Evolutionary conservation across 208 protist species (phyloP).

Genomic region (Trypanosoma avium): DNA sequence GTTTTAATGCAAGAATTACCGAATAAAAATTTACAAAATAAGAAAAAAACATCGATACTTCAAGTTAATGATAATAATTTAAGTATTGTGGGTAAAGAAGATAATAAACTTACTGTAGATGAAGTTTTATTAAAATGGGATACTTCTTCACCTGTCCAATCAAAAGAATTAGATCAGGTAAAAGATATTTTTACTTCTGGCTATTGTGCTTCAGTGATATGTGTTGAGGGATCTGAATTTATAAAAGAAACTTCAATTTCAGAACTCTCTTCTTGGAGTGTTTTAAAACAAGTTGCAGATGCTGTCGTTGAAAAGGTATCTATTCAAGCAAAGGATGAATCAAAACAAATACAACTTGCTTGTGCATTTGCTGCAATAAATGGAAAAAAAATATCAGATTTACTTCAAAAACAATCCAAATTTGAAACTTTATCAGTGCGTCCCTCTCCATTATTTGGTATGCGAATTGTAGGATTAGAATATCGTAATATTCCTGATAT

Average conservation of each 20-base stretch:
- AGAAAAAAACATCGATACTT: neutral
- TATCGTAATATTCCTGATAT: conserved; percentile 10
- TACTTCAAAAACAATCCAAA: neutral
- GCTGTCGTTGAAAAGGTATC: neutral
- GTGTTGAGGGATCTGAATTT: neutral
- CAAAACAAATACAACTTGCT: conserved; percentile 5
- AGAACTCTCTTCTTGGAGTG: conserved; percentile 5
- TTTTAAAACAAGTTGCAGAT: conserved; percentile 10
- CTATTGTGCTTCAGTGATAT: conserved; percentile 4
- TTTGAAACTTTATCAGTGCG: conserved; percentile 1
- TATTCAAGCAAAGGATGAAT: neutral
- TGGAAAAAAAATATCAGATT: neutral
- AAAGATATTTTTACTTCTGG: conserved; percentile 8
- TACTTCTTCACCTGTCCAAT: neutral
- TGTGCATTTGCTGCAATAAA: conserved; percentile 14
- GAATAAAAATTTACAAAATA: too few relatives aligned
- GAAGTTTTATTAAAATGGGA: neutral
- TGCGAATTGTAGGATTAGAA: conserved; percentile 10
- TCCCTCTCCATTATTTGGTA: conserved; percentile 10
- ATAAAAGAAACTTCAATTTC: neutral
- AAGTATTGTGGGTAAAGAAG: neutral
- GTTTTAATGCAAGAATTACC: conserved; percentile 6
- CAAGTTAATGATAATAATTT: neutral
- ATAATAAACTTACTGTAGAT: neutral
- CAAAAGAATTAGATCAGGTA: neutral